These are phyloP conservation scores for Hansenula sp. DNA, from an alignment of 1,139 yeast species.

Conservation along the genomic window DNA sequence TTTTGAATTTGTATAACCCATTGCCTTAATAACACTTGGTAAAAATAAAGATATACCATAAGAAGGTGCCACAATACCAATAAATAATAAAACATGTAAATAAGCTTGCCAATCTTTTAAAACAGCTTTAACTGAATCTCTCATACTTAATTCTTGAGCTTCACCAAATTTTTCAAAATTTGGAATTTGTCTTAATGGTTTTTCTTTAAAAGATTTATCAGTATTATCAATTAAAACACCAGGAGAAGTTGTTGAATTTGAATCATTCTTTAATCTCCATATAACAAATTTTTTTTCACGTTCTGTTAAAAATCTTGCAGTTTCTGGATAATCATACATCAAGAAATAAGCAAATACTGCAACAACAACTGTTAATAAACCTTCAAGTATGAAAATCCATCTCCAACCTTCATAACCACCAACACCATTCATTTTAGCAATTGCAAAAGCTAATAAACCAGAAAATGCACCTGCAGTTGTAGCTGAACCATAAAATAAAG, in stretches of 20 bases:
- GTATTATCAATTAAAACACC: background rate
- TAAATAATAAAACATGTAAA: slow-evolving; percentile 15
- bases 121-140: slow-evolving; percentile 7
- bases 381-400: slow-evolving; percentile 59
- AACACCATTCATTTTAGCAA: slow-evolving; percentile 30
- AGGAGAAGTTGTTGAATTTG: background rate
- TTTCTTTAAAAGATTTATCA: slow-evolving; percentile 27
- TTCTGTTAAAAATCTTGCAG: slow-evolving; percentile 41
- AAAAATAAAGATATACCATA: slow-evolving; percentile 12
- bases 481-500: slow-evolving; percentile 47
- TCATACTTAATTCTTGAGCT: slow-evolving; percentile 10
- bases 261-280: slow-evolving; percentile 35
- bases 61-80: background rate
- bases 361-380: slow-evolving; percentile 46
- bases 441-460: slow-evolving; percentile 40
- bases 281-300: slow-evolving; percentile 43
- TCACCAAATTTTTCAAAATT: slow-evolving; percentile 6
- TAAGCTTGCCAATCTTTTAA: slow-evolving; percentile 17
- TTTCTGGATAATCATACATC: slow-evolving; percentile 46
- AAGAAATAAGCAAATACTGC: slow-evolving; percentile 42
- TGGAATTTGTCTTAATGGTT: background rate
- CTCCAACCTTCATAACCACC: slow-evolving; percentile 44
- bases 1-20: slow-evolving; percentile 28
- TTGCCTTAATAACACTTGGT: background rate
- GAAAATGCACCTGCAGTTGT: slow-evolving; percentile 48